Evolutionary conservation across 805 yeast species (phyloP).

Genomic region (Cyberlindnera mrakii): DNA sequence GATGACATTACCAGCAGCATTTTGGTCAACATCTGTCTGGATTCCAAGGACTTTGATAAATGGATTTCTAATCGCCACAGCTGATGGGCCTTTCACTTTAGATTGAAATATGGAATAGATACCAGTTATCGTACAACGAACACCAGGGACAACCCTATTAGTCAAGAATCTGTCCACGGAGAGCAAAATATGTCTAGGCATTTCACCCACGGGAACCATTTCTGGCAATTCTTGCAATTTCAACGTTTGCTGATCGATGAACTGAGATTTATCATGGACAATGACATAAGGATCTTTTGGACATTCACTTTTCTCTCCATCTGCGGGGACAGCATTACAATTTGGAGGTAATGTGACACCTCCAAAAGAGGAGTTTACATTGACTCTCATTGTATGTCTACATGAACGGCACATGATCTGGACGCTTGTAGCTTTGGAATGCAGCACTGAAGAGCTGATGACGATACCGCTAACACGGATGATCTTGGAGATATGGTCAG

Average conservation of each 20-base stretch:
- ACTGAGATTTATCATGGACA: conserved; percentile 89
- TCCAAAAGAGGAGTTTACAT: conserved; percentile 64
- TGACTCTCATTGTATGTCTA: conserved; percentile 67
- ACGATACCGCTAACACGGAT: conserved; percentile 90
- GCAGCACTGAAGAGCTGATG: conserved; percentile 82
- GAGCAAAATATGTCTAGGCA: conserved; percentile 89
- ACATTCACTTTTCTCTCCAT: conserved; percentile 55
- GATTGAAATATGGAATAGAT: conserved; percentile 87
- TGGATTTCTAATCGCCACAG: conserved; percentile 92
- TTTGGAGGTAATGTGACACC: conserved; percentile 58
- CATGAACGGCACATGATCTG: conserved; percentile 86
- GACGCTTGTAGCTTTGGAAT: conserved; percentile 79
- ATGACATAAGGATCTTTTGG: conserved; percentile 91
- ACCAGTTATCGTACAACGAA: conserved; percentile 87
- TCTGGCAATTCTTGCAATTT: conserved; percentile 97
- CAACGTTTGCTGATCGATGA: conserved; percentile 90
- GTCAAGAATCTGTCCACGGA: conserved; percentile 88
- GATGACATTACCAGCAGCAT: conserved; percentile 49
- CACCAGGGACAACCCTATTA: conserved; percentile 90
- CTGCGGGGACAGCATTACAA: conserved; percentile 54
- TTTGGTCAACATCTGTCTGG: conserved; percentile 72
- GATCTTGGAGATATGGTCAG: conserved; percentile 83
- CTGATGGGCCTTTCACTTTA: conserved; percentile 46
- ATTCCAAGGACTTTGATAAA: conserved; percentile 84
- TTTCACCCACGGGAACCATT: conserved; percentile 97